Percentiles rank a stretch among this genome's conserved stretches.
Conservation (phyloP, 2,329 filamentous ascomycete genomes). For the Cytospora piceae region DNA sequence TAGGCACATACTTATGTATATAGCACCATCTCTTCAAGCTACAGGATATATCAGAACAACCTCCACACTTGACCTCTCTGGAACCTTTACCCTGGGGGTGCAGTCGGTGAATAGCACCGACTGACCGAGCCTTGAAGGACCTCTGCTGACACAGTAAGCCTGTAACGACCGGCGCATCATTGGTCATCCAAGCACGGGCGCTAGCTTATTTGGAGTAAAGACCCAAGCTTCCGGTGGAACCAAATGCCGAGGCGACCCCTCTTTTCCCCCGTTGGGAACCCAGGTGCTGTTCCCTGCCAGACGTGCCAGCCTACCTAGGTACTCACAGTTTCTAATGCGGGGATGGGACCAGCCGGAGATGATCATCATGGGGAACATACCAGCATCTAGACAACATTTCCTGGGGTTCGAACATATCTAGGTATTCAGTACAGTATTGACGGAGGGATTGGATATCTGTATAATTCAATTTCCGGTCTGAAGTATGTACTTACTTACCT, state of each 20-base stretch:
- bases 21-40: background rate
- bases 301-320: too few species aligned
- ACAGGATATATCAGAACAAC: background rate
- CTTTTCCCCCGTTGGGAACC: constrained; percentile 14
- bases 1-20: background rate
- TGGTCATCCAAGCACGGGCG: background rate
- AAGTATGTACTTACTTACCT: too few species aligned
- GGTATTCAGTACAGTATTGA: too few species aligned
- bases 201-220: constrained; percentile 2
- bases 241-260: constrained; percentile 20
- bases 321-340: background rate
- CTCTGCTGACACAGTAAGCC: background rate
- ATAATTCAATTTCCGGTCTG: too few species aligned
- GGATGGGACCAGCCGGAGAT: background rate
- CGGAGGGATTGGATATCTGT: too few species aligned
- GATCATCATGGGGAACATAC: background rate
- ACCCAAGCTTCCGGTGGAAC: constrained; percentile 6
- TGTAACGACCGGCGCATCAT: background rate
- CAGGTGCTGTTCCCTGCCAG: constrained; percentile 2
- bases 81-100: background rate
- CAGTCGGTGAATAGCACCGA: too few species aligned
- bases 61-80: background rate
- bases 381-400: background rate
- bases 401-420: too few species aligned
- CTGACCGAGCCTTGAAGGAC: too few species aligned